Evolutionary conservation across 768 basidiomycete genomes (phyloP).

Genomic region (Boletus barrowsii): DNA sequence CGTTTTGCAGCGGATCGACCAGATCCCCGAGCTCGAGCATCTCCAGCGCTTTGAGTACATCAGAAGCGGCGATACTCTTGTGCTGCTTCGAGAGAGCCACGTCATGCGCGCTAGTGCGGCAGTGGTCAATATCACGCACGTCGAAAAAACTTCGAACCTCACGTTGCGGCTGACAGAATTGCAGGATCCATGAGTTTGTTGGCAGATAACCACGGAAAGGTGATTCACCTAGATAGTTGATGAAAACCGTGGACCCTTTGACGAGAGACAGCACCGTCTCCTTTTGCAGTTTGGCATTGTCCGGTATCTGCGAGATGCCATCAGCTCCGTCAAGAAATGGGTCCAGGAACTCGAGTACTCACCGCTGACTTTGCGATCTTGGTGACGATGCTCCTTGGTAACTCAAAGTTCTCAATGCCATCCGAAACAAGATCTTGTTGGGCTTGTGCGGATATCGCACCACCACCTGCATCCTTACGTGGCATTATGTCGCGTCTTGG

Average conservation of each 20-base stretch:
- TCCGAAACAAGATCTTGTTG: slow-evolving; percentile 80
- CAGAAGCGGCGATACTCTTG: slow-evolving; percentile 85
- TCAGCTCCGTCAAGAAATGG: background rate
- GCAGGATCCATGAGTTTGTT: background rate
- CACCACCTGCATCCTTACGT: slow-evolving; percentile 58
- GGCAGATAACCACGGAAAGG: background rate
- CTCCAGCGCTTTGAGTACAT: slow-evolving; percentile 86
- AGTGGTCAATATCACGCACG: slow-evolving; percentile 3
- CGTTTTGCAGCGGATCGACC: slow-evolving; percentile 56
- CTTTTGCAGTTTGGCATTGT: slow-evolving; percentile 83
- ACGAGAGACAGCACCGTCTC: slow-evolving; percentile 82
- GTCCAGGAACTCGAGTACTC: slow-evolving; percentile 26
- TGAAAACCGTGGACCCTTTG: slow-evolving; percentile 92
- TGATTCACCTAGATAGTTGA: slow-evolving; percentile 81
- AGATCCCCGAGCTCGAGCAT: slow-evolving; percentile 73
- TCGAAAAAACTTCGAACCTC: slow-evolving; percentile 12
- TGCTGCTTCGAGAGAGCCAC: slow-evolving; percentile 81
- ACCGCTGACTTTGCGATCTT: slow-evolving; percentile 85
- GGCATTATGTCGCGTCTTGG: slow-evolving; percentile 46
- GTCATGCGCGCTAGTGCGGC: slow-evolving; percentile 69
- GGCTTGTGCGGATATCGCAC: slow-evolving; percentile 63
- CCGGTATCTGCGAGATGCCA: slow-evolving; percentile 61
- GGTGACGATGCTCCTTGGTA: slow-evolving; percentile 79
- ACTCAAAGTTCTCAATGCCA: slow-evolving; percentile 86
- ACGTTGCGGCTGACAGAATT: slow-evolving; percentile 43